Conservation (phyloP, 2,329 filamentous ascomycete species). For the Colletotrichum salicis region DNA sequence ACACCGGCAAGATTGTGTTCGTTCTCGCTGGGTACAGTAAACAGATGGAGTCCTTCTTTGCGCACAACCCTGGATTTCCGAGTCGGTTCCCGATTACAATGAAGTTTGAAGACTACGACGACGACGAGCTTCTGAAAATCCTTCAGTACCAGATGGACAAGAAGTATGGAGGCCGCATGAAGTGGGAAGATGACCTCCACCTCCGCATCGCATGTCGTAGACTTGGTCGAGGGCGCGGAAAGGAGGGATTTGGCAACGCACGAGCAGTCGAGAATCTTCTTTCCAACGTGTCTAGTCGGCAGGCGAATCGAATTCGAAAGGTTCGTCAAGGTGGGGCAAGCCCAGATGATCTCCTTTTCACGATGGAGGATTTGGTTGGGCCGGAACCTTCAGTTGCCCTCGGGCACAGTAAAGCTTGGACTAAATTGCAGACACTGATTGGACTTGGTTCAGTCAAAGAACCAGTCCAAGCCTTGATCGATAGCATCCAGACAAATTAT, state of each 20-base stretch:
- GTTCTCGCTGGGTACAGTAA: conserved; percentile 79
- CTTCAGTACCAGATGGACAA: conserved; percentile 63
- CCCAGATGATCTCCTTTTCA: conserved; percentile 69
- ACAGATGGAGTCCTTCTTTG: conserved; percentile 81
- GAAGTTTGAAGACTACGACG: conserved; percentile 75
- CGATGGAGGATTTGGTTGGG: conserved; percentile 76
- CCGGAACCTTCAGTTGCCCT: conserved; percentile 70
- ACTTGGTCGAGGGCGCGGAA: conserved; percentile 70
- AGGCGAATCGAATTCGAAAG: conserved; percentile 64
- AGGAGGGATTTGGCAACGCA: conserved; percentile 79
- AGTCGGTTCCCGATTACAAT: conserved; percentile 75
- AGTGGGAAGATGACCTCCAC: conserved; percentile 71
- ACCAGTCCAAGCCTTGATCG: conserved; percentile 67
- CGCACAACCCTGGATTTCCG: conserved; percentile 76
- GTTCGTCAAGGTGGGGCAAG: conserved; percentile 52
- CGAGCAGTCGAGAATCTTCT: conserved; percentile 73
- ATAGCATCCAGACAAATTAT: conserved; percentile 73
- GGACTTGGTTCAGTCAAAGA: conserved; percentile 73
- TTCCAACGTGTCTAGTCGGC: conserved; percentile 63
- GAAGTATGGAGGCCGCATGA: conserved; percentile 66
- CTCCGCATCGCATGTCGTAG: conserved; percentile 70
- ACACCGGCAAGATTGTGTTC: conserved; percentile 75
- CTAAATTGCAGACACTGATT: conserved; percentile 65
- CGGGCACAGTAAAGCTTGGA: conserved; percentile 64
- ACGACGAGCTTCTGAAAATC: conserved; percentile 72